Evolutionary conservation across 495 filamentous ascomycete genomes (phyloP).

Genomic region (Xylaria palmicola): DNA sequence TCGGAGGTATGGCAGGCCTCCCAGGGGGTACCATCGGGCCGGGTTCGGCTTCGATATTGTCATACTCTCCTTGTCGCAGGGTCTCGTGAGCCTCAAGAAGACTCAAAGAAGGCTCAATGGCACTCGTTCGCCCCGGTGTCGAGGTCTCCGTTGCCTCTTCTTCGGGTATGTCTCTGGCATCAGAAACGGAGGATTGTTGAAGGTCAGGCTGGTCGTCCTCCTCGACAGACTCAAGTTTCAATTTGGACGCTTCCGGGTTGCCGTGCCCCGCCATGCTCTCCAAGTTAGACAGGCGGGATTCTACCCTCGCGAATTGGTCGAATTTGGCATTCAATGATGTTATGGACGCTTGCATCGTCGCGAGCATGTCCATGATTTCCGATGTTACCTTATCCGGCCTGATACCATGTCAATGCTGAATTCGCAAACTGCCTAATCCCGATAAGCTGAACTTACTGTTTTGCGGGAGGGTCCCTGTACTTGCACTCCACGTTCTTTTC

Average conservation of each 20-base stretch:
- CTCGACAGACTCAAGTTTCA: slow-evolving; percentile 33
- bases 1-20: slow-evolving; percentile 66
- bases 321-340: slow-evolving; percentile 22
- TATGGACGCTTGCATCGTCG: slow-evolving; percentile 34
- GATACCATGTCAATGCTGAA: slow-evolving; percentile 27
- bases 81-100: slow-evolving; percentile 34
- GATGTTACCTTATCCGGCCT: slow-evolving; percentile 54
- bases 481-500: slow-evolving; percentile 60
- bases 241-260: slow-evolving; percentile 20
- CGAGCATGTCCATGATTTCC: slow-evolving; percentile 47
- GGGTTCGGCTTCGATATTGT: slow-evolving; percentile 44
- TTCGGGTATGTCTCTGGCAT: slow-evolving; percentile 20
- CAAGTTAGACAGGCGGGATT: slow-evolving; percentile 24
- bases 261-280: slow-evolving; percentile 23
- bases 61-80: slow-evolving; percentile 36
- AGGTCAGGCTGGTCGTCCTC: slow-evolving; percentile 26
- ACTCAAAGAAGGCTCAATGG: slow-evolving; percentile 27
- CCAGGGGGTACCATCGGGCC: slow-evolving; percentile 49
- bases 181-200: slow-evolving; percentile 19
- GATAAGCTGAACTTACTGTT: slow-evolving; percentile 52
- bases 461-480: slow-evolving; percentile 65
- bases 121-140: slow-evolving; percentile 25
- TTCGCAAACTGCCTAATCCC: neutral
- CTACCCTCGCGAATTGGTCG: slow-evolving; percentile 18
- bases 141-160: slow-evolving; percentile 24